Evolutionary conservation across 2,329 filamentous ascomycete species (phyloP).

Genomic region (Trichoderma atrobrunneum): DNA sequence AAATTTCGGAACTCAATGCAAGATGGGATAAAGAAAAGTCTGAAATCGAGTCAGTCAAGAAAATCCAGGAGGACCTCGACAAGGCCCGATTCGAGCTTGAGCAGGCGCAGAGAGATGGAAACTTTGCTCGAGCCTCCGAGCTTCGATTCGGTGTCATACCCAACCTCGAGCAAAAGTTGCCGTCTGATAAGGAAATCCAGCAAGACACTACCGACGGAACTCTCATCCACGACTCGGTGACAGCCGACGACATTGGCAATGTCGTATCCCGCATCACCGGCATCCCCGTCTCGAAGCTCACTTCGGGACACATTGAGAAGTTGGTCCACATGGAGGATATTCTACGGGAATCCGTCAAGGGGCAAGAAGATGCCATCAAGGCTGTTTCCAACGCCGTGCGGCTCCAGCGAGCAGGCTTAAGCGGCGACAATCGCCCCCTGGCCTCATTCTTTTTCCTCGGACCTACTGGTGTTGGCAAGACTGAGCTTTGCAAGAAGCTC

Average conservation of each 20-base stretch:
- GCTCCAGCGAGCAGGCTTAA: slow-evolving; percentile 88
- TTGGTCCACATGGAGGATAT: slow-evolving; percentile 94
- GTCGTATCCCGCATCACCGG: slow-evolving; percentile 91
- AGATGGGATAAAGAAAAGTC: slow-evolving; percentile 88
- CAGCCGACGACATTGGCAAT: slow-evolving; percentile 85
- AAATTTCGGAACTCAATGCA: slow-evolving; percentile 70
- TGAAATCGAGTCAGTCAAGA: slow-evolving; percentile 85
- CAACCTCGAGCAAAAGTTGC: slow-evolving; percentile 71
- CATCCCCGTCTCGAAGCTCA: slow-evolving; percentile 89
- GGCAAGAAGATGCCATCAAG: slow-evolving; percentile 89
- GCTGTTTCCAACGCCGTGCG: slow-evolving; percentile 91
- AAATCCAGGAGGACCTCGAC: slow-evolving; percentile 83
- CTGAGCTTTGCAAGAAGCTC: slow-evolving; percentile 94
- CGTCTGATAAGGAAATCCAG: slow-evolving; percentile 62
- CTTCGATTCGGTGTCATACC: slow-evolving; percentile 87
- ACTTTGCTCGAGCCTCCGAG: slow-evolving; percentile 89
- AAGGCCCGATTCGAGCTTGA: slow-evolving; percentile 82
- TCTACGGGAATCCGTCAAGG: slow-evolving; percentile 77
- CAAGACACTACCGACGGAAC: slow-evolving; percentile 44
- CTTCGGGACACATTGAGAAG: slow-evolving; percentile 90
- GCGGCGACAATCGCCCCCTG: slow-evolving; percentile 84
- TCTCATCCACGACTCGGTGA: slow-evolving; percentile 92
- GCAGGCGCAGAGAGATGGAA: slow-evolving; percentile 78
- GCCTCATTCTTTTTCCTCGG: slow-evolving; percentile 98
- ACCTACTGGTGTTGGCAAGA: slow-evolving; percentile 95